Evolutionary conservation across 768 basidiomycete species (phyloP), one percentile per base, ranked within the genome.

Genomic region (Favolaschia claudopus): DNA sequence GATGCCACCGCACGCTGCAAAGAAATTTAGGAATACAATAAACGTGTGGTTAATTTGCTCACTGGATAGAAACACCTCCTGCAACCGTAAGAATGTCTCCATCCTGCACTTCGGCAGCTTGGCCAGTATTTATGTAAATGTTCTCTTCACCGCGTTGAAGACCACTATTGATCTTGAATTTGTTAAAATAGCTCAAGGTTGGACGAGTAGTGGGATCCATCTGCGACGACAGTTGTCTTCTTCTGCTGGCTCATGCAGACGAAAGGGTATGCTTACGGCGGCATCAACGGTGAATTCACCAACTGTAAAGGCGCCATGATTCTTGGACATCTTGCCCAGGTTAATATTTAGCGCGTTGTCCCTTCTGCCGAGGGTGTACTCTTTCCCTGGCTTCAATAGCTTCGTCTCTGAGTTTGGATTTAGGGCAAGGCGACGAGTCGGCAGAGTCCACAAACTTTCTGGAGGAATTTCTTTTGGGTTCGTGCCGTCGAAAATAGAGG

Each of bases 251-350:
- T 24, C 24, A n/a, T 17, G 17, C n/a, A 34, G 40, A 14, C n/a
- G 17, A 53, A n/a, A 59, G 8, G 19, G 58, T 39, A 77, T n/a
- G n/a, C 88, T 57, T 67, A 91, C 91, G 57, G 80, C 78, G 56
- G 90, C 80, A 34, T 85, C 83, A 14, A 68, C 62, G 1, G 82
- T 72, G 51, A 79, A 88, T 4, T 74, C 60, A 1, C 79, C 86
- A 4, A 92, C 86, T 6, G 74, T 72, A 53, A 93, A 82, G 44
- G 78, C 72, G 44, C 84, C 85, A 61, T 90, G 87, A 20, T 83
- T 75, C 27, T 80, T 78, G 0, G 91, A 92, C 42, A 93, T 79
- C 68, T 85, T 88, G 67, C 86, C 86, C 74, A 78, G 80, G 57
- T 81, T 82, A 42, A 92, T 73, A 5, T 78, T 27, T 2, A 93